Base-by-base conservation (phyloP, 2,329 filamentous ascomycete genomes). In the Paramyrothecium roridum region DNA sequence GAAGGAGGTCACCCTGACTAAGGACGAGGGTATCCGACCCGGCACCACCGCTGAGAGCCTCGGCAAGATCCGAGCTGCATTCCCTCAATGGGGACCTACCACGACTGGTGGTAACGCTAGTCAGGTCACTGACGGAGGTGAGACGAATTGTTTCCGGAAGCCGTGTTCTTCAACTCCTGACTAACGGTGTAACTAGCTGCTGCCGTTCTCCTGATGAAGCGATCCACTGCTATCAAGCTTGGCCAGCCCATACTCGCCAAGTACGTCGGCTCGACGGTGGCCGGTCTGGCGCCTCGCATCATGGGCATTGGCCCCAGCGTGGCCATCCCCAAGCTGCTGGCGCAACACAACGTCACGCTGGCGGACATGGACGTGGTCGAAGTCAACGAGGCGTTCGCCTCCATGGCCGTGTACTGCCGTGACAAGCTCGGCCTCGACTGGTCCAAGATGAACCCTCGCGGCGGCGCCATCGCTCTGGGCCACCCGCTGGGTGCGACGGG, bases 361-460 rank as follows among this genome's bases (percentile, higher is more conserved):
- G 83, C 88, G 56, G 95, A 98, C 65, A 84, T 95, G 59, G 95
- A 99, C 68, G 82, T 98, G 37, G 81, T 93, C 64, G 95, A 98
- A 82, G 76, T 99, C 69, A 99, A 99, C 79, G 95, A 99, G 82
- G 95, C 95, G 1, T 99, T 99, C 67, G 93, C 93, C 21, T 95
- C 90, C 52, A 98, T 98, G 95, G 93, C 91, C 1, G 93, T 97
- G 30, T 98, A 97, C 83, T 96, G 92, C 76, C 77, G 89, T 54
- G 81, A 91, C 66, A 84, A 78, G 61, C 80, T 95, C 52, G 84
- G 84, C 61, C 77, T 93, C 52, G 86, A 90, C 68, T 83, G 82
- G 73, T 73, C 81, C 65, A 93, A 92, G 84, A 83, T 95, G 81
- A 95, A 95, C 76, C 82, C 87, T 23, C 81, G 89, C 57, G 90